Evolutionary conservation across 2,329 filamentous ascomycete genomes (phyloP), one percentile per base, ranked within the genome.

Genomic region (Microsporum ferrugineum): DNA sequence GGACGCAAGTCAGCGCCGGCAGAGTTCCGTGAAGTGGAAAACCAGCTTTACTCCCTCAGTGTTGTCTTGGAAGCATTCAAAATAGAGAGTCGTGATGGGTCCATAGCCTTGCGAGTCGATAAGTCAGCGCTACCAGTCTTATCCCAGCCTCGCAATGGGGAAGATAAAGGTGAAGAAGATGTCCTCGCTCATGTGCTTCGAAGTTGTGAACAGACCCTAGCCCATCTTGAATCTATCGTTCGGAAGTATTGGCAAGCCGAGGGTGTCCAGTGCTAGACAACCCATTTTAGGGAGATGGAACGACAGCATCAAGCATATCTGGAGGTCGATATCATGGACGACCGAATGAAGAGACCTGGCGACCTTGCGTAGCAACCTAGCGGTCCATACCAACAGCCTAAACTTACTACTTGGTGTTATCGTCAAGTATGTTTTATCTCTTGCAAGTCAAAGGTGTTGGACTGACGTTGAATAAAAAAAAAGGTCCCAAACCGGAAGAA

Each of bases 21-120:
- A 17, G 56, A 58, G 34, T 58, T 58, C 36, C 56, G 38, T n/a
- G 56, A 58, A 29, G 56, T 58, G 4, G 34, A 58, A 14, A 58
- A 58, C 5, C 56, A 58, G 56, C 56, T 58, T 17, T 58, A 58
- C 39, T 38, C 56, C n/a, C 38, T 58, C 34, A 58, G 56, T 27
- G 38, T 14, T 31, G 56, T 34, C 27, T 43, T 58, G 34, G 34
- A 58, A 29, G 14, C 38, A 6, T 43, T 58, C 7, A 34, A 43
- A 27, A 58, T n/a, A 8, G 34, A 14, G 2, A 55, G 29, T 17
- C 17, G 14, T 2, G 51, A 55, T 10, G 34, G n/a, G 12, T 38
- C 51, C 10, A 31, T 17, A n/a, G 4, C 5, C 23, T 6, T 55
- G 14, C 38, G 56, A 6, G 4, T 58, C 6, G 38, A 58, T 41